Evolutionary conservation across 805 yeast species (phyloP).

Genomic region (Ogataea glucozyma): DNA sequence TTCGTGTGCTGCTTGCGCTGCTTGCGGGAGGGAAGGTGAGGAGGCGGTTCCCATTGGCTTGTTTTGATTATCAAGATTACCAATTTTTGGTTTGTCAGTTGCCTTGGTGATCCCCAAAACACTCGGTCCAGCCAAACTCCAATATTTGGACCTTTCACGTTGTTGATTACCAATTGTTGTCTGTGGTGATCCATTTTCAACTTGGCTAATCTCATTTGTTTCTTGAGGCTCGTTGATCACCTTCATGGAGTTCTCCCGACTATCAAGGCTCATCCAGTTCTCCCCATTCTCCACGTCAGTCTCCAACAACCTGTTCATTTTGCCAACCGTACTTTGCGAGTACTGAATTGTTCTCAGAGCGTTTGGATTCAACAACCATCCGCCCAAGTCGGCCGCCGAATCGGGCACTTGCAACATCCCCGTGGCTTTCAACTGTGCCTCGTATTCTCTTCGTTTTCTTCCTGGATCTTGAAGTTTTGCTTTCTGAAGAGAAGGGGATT

Average conservation of each 20-base stretch:
- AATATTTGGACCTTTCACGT: too few relatives aligned
- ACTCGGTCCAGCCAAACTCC: too few relatives aligned
- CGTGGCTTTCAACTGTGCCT: slow-evolving; percentile 16
- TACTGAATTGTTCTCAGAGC: slow-evolving; percentile 19
- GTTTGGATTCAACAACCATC: too few relatives aligned
- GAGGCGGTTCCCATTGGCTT: slow-evolving; percentile 1
- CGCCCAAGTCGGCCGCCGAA: too few relatives aligned
- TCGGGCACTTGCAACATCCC: slow-evolving; percentile 28
- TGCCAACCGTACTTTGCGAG: slow-evolving; percentile 28
- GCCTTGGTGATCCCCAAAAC: too few relatives aligned
- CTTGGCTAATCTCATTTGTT: too few relatives aligned
- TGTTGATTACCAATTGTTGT: too few relatives aligned
- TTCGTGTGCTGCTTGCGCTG: slow-evolving; percentile 11
- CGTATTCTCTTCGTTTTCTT: slow-evolving; percentile 21
- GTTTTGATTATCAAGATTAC: too few relatives aligned
- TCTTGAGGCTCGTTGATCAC: too few relatives aligned
- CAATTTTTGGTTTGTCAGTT: too few relatives aligned
- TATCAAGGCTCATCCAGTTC: slow-evolving; percentile 18
- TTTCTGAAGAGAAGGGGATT: slow-evolving; percentile 6
- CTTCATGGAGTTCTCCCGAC: slow-evolving; percentile 10
- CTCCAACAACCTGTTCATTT: slow-evolving; percentile 11
- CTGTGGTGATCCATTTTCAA: too few relatives aligned
- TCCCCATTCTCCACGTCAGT: slow-evolving; percentile 5
- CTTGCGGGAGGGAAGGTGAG: not conserved
- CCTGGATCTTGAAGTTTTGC: slow-evolving; percentile 18